Evolutionary conservation across 2,329 filamentous ascomycete genomes (phyloP).

Genomic region (Arthroderma uncinatum): DNA sequence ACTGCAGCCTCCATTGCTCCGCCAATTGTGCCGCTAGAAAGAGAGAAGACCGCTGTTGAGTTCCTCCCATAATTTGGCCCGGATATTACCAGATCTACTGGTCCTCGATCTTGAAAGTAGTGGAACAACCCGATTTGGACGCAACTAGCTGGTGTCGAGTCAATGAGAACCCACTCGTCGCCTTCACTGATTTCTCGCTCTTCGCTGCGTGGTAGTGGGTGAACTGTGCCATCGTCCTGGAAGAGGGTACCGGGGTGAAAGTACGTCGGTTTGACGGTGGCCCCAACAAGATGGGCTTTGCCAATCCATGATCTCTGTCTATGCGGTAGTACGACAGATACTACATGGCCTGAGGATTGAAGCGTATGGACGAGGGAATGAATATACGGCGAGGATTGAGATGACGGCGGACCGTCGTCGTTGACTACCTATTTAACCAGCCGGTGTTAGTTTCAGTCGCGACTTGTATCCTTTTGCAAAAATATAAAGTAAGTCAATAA

Average conservation of each 20-base stretch:
- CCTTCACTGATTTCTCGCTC: slow-evolving; percentile 44
- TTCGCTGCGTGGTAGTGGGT: slow-evolving; percentile 45
- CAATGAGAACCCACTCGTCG: slow-evolving; percentile 72
- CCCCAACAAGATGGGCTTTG: slow-evolving; percentile 91
- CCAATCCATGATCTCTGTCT: slow-evolving; percentile 95
- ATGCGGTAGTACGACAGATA: slow-evolving; percentile 84
- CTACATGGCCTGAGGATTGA: slow-evolving; percentile 64
- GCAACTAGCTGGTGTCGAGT: slow-evolving; percentile 70
- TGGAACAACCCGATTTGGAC: slow-evolving; percentile 74
- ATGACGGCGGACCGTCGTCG: slow-evolving; percentile 70
- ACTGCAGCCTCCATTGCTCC: slow-evolving; percentile 67
- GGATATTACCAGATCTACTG: slow-evolving; percentile 64
- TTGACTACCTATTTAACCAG: slow-evolving; percentile 41
- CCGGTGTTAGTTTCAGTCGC: slow-evolving; percentile 12
- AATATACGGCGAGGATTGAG: slow-evolving; percentile 68
- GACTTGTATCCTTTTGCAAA: neutral
- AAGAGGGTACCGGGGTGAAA: slow-evolving; percentile 57
- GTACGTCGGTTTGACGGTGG: slow-evolving; percentile 73
- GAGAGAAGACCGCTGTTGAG: slow-evolving; percentile 65
- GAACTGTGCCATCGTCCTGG: slow-evolving; percentile 56
- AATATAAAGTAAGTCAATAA: neutral
- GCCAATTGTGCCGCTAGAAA: slow-evolving; percentile 67
- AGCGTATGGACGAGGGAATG: slow-evolving; percentile 62
- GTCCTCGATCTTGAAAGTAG: slow-evolving; percentile 60
- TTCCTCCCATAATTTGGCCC: slow-evolving; percentile 79